Conservation (phyloP, 345 rosid genomes). For the Acer saccharum region DNA sequence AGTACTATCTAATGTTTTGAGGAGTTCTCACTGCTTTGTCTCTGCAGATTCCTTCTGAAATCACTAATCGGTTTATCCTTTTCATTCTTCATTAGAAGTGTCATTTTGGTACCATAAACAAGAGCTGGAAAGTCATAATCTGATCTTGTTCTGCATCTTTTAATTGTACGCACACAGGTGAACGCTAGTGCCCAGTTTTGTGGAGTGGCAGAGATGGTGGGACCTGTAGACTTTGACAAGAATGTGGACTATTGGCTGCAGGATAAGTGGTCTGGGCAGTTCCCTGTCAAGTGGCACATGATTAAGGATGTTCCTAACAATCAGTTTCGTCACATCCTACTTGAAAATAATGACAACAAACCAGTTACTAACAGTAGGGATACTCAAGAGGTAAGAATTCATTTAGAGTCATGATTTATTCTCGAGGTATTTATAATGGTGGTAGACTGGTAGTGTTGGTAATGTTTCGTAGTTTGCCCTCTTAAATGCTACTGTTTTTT, state of each 20-base stretch:
- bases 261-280: slow-evolving; percentile 89
- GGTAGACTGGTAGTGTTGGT: neutral
- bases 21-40: neutral
- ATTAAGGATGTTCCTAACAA: slow-evolving; percentile 89
- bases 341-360: slow-evolving; percentile 78
- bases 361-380: slow-evolving; percentile 94
- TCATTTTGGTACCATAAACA: neutral
- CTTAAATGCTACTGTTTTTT: neutral
- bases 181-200: slow-evolving; percentile 87
- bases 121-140: neutral
- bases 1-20: neutral
- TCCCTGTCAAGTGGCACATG: slow-evolving; percentile 82
- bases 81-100: neutral
- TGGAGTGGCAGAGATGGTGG: slow-evolving; percentile 91
- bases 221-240: slow-evolving; percentile 80
- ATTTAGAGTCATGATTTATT: slow-evolving; percentile 1
- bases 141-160: neutral
- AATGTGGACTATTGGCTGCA: slow-evolving; percentile 88
- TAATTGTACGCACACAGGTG: slow-evolving; percentile 47
- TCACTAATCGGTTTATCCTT: neutral
- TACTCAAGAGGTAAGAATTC: slow-evolving; percentile 75
- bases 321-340: slow-evolving; percentile 73
- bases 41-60: neutral
- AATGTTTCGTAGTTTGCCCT: slow-evolving; percentile 11
- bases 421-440: neutral